A percentile compares a stretch with the other conserved stretches of the same genome.
Conservation (phyloP, 1,284 basidiomycete genomes). For the Porodaedalea pini region DNA sequence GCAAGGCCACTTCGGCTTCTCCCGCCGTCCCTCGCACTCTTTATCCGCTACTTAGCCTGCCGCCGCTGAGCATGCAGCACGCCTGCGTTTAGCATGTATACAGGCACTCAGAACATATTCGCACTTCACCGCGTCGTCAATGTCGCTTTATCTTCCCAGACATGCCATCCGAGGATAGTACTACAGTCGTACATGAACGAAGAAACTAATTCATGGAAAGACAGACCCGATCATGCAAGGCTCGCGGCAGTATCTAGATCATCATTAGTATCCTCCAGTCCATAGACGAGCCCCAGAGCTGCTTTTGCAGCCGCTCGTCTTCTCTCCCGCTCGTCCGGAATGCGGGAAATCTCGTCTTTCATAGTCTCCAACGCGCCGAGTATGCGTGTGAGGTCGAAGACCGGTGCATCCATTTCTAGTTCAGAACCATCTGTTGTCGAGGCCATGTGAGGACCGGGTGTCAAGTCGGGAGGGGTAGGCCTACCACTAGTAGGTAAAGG, state of each 20-base stretch:
- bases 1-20: no score
- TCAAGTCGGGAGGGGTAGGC: conserved; percentile 1
- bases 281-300: conserved; percentile 70
- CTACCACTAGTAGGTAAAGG: conserved; percentile 8
- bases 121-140: neutral
- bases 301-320: conserved; percentile 66
- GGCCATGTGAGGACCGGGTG: conserved; percentile 16
- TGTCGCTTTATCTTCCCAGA: neutral
- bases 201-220: neutral
- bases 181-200: no score
- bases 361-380: conserved; percentile 62
- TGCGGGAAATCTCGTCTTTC: conserved; percentile 69
- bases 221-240: neutral
- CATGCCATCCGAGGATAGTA: neutral
- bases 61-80: no score
- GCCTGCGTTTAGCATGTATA: no score
- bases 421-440: conserved; percentile 17
- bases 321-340: conserved; percentile 59
- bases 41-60: neutral
- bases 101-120: neutral
- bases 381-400: conserved; percentile 63
- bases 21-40: neutral
- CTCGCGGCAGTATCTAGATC: neutral
- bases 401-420: conserved; percentile 36
- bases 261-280: conserved; percentile 38